phyloP scores from a whole-genome alignment of 495 filamentous ascomycete species.

The Sordaria brevicollis region DNA sequence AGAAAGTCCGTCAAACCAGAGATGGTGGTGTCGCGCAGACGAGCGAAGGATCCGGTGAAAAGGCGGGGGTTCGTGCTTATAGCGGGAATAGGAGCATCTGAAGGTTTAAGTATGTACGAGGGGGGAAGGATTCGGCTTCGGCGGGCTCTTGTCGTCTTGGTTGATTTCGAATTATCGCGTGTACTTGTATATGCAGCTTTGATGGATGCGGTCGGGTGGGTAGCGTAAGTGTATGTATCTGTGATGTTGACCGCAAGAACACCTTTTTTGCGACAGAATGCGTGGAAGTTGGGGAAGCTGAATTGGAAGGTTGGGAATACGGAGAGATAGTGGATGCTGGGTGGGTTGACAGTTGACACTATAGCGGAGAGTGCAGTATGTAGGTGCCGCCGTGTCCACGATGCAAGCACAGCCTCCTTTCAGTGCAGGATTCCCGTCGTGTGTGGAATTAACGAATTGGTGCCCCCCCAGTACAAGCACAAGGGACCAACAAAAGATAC shows the following conservation, averaged over 20 bases:
- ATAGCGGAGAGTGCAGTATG: not conserved
- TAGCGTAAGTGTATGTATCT: not conserved
- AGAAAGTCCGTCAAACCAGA: constrained; percentile 19
- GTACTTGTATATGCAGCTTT: not conserved
- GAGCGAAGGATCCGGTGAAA: constrained; percentile 1
- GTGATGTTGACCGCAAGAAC: not conserved
- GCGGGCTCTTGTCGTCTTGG: not conserved
- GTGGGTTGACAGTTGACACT: not conserved
- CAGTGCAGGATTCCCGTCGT: constrained; percentile 5
- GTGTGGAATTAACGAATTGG: not conserved
- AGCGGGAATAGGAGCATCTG: not conserved
- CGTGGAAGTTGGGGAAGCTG: not conserved
- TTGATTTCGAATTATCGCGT: not conserved
- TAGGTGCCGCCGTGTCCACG: constrained; percentile 7
- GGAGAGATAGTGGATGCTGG: not conserved
- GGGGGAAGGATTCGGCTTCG: not conserved
- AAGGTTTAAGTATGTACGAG: not conserved
- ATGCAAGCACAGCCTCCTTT: constrained; percentile 14
- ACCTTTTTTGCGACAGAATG: not conserved
- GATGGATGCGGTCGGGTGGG: not conserved
- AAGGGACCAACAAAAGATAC: not conserved
- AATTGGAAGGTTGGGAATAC: not conserved
- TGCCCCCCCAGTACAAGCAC: not conserved
- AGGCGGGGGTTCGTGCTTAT: not conserved
- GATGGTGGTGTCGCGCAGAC: constrained; percentile 1